Base-by-base conservation (phyloP, 352 stramenopile species). In the Phytophthora cactorum region DNA sequence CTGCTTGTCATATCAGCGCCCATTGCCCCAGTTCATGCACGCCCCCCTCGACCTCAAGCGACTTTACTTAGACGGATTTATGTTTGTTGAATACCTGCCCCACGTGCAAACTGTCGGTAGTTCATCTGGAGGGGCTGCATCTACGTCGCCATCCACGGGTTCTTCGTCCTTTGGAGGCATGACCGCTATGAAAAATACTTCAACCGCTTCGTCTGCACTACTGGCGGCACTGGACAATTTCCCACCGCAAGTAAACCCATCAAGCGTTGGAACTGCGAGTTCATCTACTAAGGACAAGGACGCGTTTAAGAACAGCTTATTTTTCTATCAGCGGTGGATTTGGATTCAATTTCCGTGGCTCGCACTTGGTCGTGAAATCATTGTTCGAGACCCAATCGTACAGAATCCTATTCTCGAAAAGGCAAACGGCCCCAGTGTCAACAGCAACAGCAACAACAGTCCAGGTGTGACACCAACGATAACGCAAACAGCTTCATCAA, bases 331-430 rank as follows among this genome's bases (percentile, higher is more conserved):
- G 63, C 86, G 93, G 36, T 98, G 93, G 93, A 83, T 97, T 25
- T 98, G 93, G 93, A 95, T 98, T 55, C 86, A 97, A 53, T 97
- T 95, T 66, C 90, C 91, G n/a, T 98, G 93, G 93, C 81, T 98
- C 10, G 90, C 90, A 14, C 78, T 98, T 17, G 68, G 82, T 7
- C 77, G 81, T 45, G 83, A 95, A 15, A 90, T 95, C 49, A 55
- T 82, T 36, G 57, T 89, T 11, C 68, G 77, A 27, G 82, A 92
- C 5, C 72, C 77, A 14, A 51, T 80, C 6, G 66, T 90, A 15
- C 60, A 54, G 25, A 79, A 77, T 39, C 63, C 72, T 9, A 78
- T 72, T 14, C 56, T 65, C 2, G 75, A 75, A 43, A 79, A 77
- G 49, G 59, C 65, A 59, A 74, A 41, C 11, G 38, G 38, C n/a